Base-by-base conservation (phyloP, 179 eudicot genomes). In the Patellifolia procumbens region DNA sequence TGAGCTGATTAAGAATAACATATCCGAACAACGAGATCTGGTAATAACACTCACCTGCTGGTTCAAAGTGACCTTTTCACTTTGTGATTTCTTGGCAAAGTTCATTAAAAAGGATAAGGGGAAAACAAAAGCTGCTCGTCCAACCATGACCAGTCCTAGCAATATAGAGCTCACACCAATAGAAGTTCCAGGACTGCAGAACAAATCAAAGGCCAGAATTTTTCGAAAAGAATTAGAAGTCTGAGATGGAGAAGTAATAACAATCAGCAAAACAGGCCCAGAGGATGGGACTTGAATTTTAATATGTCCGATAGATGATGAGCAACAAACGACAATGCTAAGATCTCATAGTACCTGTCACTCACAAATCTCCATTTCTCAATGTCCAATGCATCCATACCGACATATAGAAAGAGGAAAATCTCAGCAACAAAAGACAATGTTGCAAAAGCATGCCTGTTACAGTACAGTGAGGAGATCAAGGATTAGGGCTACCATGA, bases 381-480 rank as follows among this genome's bases (percentile, higher is more conserved):
- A 65, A 95, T 85, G 79, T 95, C 99, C 64, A 91, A 77, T 58
- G 98, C 96, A 88, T 96, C 99, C 98, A 96, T 96, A 71, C 99
- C 99, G 75, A 93, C 99, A 80, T 96, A 96, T 48, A 91, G 83
- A 83, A 96, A 96, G 83, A 96, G 88, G 75, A 93, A 93, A 35
- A 86, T 88, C 81, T 96, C 99, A 55, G 98, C 90, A 76, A 96
- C 84, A 74, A 85, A 91, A 56, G 99, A 96, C 79, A 93, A 71
- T 56, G 98, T 91, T 64, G 97, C 97, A 81, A 91, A 96, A 76
- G 91, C 84, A 86, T 91, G 98, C 91, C 99, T 96, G 88, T 64
- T 19, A 20, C n/a, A 65, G 22, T 67, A 11, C 20, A 59, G 69
- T 34, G 26, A 61, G 45, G 22, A 64, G 45, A 22, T 42, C 71